Evolutionary conservation across 2,329 filamentous ascomycete species (phyloP), one percentile per base, ranked within the genome.

Genomic region (Aspergillus melleus): DNA sequence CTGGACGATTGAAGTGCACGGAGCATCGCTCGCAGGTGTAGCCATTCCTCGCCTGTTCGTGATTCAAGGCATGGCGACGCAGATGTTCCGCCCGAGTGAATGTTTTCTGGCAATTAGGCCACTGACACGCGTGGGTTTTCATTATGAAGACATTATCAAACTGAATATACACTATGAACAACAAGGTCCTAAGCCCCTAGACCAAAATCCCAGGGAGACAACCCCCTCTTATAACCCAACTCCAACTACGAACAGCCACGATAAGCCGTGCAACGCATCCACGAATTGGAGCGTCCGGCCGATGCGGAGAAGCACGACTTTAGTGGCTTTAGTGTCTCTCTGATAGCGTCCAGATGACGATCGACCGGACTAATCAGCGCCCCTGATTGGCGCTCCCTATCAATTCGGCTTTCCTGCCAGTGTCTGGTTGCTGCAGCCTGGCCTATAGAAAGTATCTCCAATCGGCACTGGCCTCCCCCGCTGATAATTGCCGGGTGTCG

Each of bases 1-100:
- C 86, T 26, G 81, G 83, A 49, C 86, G 79, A 66, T 85, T 84
- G 71, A 88, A 88, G 67, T 86, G 84, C 29, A 84, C 84, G 58
- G 81, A 80, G 63, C 86, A 89, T 66, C 86, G 76, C 53, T 80
- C 72, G 66, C 86, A 88, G 3, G 84, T 86, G 61, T 69, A 69
- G 3, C 68, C 69, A 42, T 80, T 80, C 49, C 83, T 81, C 0
- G 80, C 79, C 30, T 77, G 74, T n/a, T 77, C 76, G 66, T 86
- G 85, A 65, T 87, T 87, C 54, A 86, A 74, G 22, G 80, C 77
- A 71, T 87, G 85, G 14, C 84, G 79, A 60, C 84, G 82, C 53
- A 86, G 75, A 70, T 87, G 85, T 67, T 87, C 85, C 11, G 82
- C 79, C 8, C 85, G 77, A 24, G 83, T 84, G 68, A 86, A 87